Evolutionary conservation across 495 filamentous ascomycete genomes (phyloP).

Genomic region (Coniosporium apollinis): DNA sequence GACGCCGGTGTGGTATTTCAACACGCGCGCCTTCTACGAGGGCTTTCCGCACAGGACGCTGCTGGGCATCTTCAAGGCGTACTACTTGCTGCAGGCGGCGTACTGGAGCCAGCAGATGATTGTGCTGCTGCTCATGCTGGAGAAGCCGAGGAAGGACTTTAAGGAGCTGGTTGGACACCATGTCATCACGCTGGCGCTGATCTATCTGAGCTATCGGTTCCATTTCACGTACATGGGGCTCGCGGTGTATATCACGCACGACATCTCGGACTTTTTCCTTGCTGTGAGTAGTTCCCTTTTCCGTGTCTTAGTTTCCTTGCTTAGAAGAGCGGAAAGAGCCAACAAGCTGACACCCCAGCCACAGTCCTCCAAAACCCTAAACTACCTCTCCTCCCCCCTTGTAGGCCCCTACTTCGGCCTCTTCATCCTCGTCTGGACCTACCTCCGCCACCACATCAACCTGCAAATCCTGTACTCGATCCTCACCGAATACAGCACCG

Average conservation of each 20-base stretch:
- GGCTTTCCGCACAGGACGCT: slow-evolving; percentile 76
- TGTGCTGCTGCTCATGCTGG: slow-evolving; percentile 72
- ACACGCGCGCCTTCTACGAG: slow-evolving; percentile 82
- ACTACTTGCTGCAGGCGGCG: slow-evolving; percentile 86
- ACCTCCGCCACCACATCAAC: slow-evolving; percentile 84
- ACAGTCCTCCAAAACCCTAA: slow-evolving; percentile 83
- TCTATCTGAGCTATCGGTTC: slow-evolving; percentile 82
- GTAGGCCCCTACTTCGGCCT: slow-evolving; percentile 67
- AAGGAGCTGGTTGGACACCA: slow-evolving; percentile 91
- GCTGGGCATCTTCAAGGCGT: slow-evolving; percentile 81
- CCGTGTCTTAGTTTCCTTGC: background rate
- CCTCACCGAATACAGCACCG: slow-evolving; percentile 71
- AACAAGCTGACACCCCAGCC: background rate
- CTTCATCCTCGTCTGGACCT: slow-evolving; percentile 79
- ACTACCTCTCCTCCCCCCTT: slow-evolving; percentile 70
- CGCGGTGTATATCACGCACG: slow-evolving; percentile 91
- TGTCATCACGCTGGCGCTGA: slow-evolving; percentile 79
- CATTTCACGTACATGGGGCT: slow-evolving; percentile 98
- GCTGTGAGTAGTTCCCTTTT: slow-evolving; percentile 43
- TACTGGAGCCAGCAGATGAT: slow-evolving; percentile 96
- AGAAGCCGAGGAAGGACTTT: slow-evolving; percentile 93
- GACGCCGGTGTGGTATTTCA: slow-evolving; percentile 96
- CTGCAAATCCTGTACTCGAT: slow-evolving; percentile 71
- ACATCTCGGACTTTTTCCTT: slow-evolving; percentile 92
- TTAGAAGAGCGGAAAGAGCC: too few species aligned